A percentile compares a stretch with the other conserved stretches of the same genome.
Conservation (phyloP, 441 rosid species). For the Arabidopsis lyrata region DNA sequence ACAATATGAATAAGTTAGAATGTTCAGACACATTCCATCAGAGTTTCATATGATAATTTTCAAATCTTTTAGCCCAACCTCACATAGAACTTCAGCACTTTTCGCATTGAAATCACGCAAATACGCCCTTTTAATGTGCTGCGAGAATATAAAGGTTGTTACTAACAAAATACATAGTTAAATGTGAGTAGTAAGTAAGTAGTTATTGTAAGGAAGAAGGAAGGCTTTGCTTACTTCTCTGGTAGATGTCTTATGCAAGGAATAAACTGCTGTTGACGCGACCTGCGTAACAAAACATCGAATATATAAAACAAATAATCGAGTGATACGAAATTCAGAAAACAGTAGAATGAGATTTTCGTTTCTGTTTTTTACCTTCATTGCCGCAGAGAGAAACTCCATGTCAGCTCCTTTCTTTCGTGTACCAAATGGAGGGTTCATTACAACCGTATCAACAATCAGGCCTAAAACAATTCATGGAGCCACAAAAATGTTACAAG, state of each 20-base stretch:
- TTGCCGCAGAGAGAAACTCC: slow-evolving; percentile 77
- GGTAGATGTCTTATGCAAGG: slow-evolving; percentile 96
- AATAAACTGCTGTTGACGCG: slow-evolving; percentile 87
- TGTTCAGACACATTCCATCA: slow-evolving; percentile 2
- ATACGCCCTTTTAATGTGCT: slow-evolving; percentile 85
- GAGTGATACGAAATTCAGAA: neutral
- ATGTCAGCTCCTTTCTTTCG: slow-evolving; percentile 92
- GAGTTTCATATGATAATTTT: slow-evolving; percentile 12
- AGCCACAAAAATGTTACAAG: neutral
- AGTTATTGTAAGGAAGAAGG: neutral
- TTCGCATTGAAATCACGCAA: slow-evolving; percentile 76
- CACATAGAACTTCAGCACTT: slow-evolving; percentile 90
- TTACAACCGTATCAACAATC: slow-evolving; percentile 79
- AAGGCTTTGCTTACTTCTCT: slow-evolving; percentile 72
- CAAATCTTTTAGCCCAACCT: slow-evolving; percentile 54
- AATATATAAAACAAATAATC: neutral
- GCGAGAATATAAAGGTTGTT: slow-evolving; percentile 19
- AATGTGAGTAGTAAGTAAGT: neutral
- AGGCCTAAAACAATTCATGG: slow-evolving; percentile 51
- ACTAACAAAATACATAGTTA: neutral
- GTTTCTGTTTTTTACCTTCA: slow-evolving; percentile 54
- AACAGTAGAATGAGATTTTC: neutral
- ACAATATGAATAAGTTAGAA: neutral
- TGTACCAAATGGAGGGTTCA: slow-evolving; percentile 99
- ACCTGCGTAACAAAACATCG: slow-evolving; percentile 47